Percentiles rank a stretch among this genome's conserved stretches.
phyloP scores from a whole-genome alignment of 176 grass and related monocot species.

The Juncus effusus region DNA sequence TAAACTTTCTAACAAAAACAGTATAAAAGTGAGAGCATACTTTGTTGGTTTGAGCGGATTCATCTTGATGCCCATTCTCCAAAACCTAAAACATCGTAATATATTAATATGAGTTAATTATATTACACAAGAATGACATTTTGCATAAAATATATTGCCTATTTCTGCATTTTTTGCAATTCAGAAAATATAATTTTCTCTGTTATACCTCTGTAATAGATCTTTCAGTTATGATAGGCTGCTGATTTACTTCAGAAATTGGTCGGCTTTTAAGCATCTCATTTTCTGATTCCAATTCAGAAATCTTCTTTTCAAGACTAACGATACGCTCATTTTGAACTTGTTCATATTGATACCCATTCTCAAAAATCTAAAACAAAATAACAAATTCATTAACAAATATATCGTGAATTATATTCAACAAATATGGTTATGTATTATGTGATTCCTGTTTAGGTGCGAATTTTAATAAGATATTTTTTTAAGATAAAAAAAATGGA shows the following conservation, averaged over 20 bases:
- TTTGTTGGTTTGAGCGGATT: too few relatives aligned
- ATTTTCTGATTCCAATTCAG: slow-evolving; percentile 63
- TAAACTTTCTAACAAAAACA: neutral
- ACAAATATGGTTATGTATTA: too few relatives aligned
- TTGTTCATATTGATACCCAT: slow-evolving; percentile 9
- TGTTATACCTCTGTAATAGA: too few relatives aligned
- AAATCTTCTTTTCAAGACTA: slow-evolving; percentile 74
- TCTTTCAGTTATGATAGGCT: neutral
- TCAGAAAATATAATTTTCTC: too few relatives aligned
- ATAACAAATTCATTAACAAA: neutral
- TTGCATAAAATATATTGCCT: neutral
- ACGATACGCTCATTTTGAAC: neutral
- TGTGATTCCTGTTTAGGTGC: too few relatives aligned
- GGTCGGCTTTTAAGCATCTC: slow-evolving; percentile 47
- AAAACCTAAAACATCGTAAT: too few relatives aligned
- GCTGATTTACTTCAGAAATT: slow-evolving; percentile 48
- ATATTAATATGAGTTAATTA: too few relatives aligned
- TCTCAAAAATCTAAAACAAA: slow-evolving; percentile 25
- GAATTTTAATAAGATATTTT: too few relatives aligned
- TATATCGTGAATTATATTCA: too few relatives aligned
- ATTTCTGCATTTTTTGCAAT: neutral
- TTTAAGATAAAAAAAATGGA: neutral
- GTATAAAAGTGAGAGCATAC: neutral
- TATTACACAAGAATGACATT: neutral
- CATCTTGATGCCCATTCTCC: too few relatives aligned